Evolutionary conservation across 148 eudicot genomes (phyloP).

Genomic region (Persicaria tinctoria): DNA sequence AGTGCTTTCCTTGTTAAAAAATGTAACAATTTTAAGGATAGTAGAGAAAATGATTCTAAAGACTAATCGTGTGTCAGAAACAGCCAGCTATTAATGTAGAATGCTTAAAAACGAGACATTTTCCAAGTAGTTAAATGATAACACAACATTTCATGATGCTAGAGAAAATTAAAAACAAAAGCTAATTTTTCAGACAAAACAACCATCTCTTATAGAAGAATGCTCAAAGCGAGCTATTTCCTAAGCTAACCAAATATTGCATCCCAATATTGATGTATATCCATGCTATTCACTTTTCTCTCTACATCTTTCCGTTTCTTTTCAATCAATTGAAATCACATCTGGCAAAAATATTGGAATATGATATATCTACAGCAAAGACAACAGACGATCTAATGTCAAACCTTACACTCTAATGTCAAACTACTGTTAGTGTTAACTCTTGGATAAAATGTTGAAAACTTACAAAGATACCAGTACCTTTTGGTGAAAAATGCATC

Average conservation of each 20-base stretch:
- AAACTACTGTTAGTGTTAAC: neutral
- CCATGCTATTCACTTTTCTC: neutral
- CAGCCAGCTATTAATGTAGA: neutral
- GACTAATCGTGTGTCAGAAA: neutral
- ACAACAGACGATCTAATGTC: neutral
- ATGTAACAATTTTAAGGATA: neutral
- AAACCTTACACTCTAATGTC: neutral
- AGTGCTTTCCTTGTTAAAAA: neutral
- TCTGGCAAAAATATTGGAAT: neutral
- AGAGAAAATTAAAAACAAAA: neutral
- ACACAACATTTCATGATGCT: neutral
- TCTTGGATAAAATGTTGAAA: neutral
- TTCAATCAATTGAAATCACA: neutral
- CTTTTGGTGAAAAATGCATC: constrained; percentile 91
- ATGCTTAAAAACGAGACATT: neutral
- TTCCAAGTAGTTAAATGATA: neutral
- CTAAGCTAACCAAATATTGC: neutral
- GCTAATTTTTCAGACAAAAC: neutral
- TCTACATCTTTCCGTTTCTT: neutral
- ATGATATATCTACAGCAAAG: neutral
- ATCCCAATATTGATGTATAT: neutral
- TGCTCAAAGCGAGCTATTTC: neutral
- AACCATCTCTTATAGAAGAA: neutral
- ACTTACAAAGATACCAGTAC: constrained; percentile 20
- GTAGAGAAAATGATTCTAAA: neutral